These are phyloP conservation scores for Pulveroboletus sp. DNA, from an alignment of 768 basidiomycete species.

Conservation along the genomic window DNA sequence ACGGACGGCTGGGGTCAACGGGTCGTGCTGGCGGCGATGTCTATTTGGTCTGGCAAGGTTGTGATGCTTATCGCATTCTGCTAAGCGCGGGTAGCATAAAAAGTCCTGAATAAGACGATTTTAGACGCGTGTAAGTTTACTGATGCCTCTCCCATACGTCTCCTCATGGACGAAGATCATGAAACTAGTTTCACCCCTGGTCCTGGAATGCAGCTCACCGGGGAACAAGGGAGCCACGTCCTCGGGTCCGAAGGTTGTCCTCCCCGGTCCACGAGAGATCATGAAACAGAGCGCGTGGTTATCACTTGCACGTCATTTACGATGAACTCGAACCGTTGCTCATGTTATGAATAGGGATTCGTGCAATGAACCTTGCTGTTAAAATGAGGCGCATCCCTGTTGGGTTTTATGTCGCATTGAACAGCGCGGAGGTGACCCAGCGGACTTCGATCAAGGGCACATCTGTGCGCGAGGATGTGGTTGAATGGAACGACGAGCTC, in stretches of 20 bases:
- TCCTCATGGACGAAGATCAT: not conserved
- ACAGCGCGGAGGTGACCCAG: not conserved
- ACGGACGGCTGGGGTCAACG: too few relatives aligned
- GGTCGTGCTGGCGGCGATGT: too few relatives aligned
- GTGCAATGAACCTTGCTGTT: not conserved
- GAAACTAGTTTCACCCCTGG: not conserved
- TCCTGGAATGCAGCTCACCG: not conserved
- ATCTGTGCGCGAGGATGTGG: not conserved
- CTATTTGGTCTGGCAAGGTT: too few relatives aligned
- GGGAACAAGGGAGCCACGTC: not conserved
- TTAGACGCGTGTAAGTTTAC: too few relatives aligned
- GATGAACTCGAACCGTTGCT: not conserved
- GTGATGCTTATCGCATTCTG: too few relatives aligned
- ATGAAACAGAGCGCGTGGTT: not conserved
- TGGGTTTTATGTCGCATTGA: not conserved
- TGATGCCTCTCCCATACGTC: not conserved
- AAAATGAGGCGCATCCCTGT: not conserved
- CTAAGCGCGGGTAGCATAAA: too few relatives aligned
- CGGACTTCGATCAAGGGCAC: not conserved
- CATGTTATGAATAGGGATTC: not conserved
- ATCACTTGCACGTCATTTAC: not conserved
- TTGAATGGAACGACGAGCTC: conserved; percentile 2
- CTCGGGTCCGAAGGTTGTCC: not conserved
- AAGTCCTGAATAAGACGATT: too few relatives aligned
- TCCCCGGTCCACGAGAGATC: not conserved